phyloP scores from a whole-genome alignment of 306 rosid genomes.

The Cucurbita argyrosperma region DNA sequence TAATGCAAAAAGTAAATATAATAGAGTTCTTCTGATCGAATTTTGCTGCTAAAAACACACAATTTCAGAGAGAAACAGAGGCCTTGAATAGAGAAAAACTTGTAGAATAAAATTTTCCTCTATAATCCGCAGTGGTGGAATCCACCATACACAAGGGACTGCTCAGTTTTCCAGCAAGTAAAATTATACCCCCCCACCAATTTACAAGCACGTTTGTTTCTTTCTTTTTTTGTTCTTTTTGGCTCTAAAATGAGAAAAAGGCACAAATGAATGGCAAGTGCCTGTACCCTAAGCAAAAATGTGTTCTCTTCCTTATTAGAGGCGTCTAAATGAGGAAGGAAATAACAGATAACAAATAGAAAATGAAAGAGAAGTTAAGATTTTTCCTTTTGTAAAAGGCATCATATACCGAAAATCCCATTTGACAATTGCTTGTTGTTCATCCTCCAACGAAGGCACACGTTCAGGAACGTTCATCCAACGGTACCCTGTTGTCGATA shows the following conservation, averaged over 20 bases:
- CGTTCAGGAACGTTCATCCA: constrained; percentile 18
- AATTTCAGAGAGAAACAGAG: not conserved
- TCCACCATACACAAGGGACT: constrained; percentile 49
- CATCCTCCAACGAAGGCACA: constrained; percentile 27
- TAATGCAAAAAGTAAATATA: not conserved
- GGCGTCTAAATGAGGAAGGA: constrained; percentile 9
- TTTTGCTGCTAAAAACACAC: not conserved
- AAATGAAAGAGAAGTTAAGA: constrained; percentile 11
- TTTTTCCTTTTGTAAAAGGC: constrained; percentile 17
- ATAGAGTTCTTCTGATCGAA: not conserved
- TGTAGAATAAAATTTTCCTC: constrained; percentile 18
- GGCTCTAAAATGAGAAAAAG: constrained; percentile 17
- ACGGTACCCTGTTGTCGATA: constrained; percentile 19
- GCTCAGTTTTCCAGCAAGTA: constrained; percentile 27
- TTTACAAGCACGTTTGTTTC: constrained; percentile 33
- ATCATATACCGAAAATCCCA: constrained; percentile 26
- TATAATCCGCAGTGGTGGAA: constrained; percentile 48
- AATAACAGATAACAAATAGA: constrained; percentile 6
- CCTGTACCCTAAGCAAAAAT: constrained; percentile 49
- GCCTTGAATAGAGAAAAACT: constrained; percentile 1
- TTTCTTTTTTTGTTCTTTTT: not conserved
- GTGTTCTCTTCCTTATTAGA: constrained; percentile 27
- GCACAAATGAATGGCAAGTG: constrained; percentile 24
- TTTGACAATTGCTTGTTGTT: constrained; percentile 21
- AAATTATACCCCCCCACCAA: constrained; percentile 66